Percentiles rank a stretch among this genome's conserved stretches.
phyloP scores from a whole-genome alignment of 352 stramenopile genomes.

The Phytophthora sp. region DNA sequence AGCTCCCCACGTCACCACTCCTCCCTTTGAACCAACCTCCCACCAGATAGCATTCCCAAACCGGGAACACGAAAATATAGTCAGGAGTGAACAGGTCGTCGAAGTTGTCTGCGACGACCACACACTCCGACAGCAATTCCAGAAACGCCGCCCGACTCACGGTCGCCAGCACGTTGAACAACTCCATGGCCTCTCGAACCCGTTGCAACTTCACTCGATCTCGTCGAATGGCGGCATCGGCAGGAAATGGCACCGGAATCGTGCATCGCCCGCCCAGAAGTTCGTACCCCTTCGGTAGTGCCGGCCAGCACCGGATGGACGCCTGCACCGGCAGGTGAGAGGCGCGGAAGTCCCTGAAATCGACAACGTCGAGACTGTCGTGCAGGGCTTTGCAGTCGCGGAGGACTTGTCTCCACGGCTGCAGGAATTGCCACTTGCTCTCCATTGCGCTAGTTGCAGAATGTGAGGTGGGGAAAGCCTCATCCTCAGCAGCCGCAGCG shows the following conservation, averaged over 20 bases:
- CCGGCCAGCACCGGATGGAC: constrained; percentile 4
- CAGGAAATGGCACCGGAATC: neutral
- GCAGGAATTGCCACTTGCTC: constrained; percentile 8
- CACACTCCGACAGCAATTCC: neutral
- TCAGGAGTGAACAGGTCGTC: neutral
- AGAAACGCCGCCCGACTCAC: neutral
- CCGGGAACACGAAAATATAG: constrained; percentile 6
- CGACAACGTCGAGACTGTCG: neutral
- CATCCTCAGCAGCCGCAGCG: too few species aligned
- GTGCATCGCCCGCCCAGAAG: neutral
- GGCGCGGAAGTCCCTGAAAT: constrained; percentile 1
- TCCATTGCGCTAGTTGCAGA: neutral
- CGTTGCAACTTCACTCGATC: neutral
- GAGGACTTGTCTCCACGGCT: constrained; percentile 1
- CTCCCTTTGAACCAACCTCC: too few species aligned
- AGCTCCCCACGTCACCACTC: neutral
- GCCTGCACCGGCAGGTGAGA: constrained; percentile 8
- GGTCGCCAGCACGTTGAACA: neutral
- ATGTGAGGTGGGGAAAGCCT: constrained; percentile 2
- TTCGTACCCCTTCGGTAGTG: constrained; percentile 5
- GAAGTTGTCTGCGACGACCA: constrained; percentile 20
- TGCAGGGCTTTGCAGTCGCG: constrained; percentile 5
- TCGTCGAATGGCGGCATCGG: neutral
- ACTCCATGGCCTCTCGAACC: constrained; percentile 1
- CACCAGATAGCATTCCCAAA: neutral